A percentile compares a stretch with the other conserved stretches of the same genome.
These are phyloP conservation scores for Martensiomyces pterosporus DNA, from an alignment of 192 early-diverging fungal species.

Conservation along the genomic window DNA sequence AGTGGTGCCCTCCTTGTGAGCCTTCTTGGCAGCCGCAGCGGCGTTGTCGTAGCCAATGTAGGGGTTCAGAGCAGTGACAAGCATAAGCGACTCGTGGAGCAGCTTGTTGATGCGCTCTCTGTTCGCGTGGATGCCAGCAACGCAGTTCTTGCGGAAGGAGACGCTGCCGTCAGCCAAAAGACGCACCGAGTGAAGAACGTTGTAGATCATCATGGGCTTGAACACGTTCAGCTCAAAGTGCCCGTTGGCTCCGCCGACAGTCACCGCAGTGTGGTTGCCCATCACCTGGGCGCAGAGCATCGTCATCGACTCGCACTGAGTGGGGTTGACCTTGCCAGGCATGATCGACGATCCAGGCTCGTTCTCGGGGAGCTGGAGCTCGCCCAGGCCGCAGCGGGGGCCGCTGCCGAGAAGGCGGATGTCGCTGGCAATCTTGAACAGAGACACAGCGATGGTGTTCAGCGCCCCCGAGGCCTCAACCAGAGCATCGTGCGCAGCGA, in stretches of 20 bases:
- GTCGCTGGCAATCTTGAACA: conserved; percentile 99
- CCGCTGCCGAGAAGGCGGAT: conserved; percentile 96
- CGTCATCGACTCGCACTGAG: conserved; percentile 99
- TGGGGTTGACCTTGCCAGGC: conserved; percentile 99
- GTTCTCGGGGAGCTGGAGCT: conserved; percentile 95
- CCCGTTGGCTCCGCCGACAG: conserved; percentile 90
- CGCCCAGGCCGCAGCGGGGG: conserved; percentile 96
- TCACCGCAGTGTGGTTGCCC: conserved; percentile 95
- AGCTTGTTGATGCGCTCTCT: conserved; percentile 82
- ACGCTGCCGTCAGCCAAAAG: conserved; percentile 77
- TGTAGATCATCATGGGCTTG: conserved; percentile 99
- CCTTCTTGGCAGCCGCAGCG: conserved; percentile 95
- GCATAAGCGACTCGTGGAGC: conserved; percentile 93
- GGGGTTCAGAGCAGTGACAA: conserved; percentile 98
- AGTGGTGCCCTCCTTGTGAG: conserved; percentile 82
- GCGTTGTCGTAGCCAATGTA: conserved; percentile 94
- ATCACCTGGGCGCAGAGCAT: conserved; percentile 99
- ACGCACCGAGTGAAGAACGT: conserved; percentile 90
- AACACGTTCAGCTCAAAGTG: conserved; percentile 99
- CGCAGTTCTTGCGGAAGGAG: conserved; percentile 97
- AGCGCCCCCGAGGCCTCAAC: conserved; percentile 94
- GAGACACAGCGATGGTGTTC: conserved; percentile 90
- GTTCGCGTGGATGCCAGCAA: conserved; percentile 91
- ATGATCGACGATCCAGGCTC: conserved; percentile 99
- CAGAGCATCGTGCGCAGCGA: conserved; percentile 97